Evolutionary conservation across 345 rosid genomes (phyloP).

Genomic region (Bruguiera gymnorhiza): DNA sequence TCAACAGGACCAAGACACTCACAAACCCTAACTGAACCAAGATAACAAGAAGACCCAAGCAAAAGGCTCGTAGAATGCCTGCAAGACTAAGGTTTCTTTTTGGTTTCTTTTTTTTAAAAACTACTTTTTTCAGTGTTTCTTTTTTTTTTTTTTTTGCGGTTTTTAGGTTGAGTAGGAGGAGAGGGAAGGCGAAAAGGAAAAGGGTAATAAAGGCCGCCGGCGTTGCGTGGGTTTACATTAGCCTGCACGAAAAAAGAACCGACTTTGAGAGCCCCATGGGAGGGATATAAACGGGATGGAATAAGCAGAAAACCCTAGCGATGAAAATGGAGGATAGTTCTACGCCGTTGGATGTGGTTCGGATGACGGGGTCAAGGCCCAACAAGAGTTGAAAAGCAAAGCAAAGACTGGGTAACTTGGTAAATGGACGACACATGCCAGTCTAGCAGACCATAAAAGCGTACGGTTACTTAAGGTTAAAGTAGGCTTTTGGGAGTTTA

Average conservation of each 20-base stretch:
- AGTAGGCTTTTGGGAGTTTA: too few relatives aligned
- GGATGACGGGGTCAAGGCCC: not conserved
- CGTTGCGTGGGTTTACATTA: slow-evolving; percentile 44
- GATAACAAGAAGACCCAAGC: slow-evolving; percentile 9
- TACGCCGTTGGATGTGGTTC: slow-evolving; percentile 30
- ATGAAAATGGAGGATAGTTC: slow-evolving; percentile 10
- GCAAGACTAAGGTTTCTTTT: not conserved
- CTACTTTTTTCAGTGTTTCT: slow-evolving; percentile 17
- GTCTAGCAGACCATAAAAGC: too few relatives aligned
- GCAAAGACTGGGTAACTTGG: too few relatives aligned
- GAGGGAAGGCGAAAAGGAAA: slow-evolving; percentile 30
- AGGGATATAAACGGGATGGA: slow-evolving; percentile 1
- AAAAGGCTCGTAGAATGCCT: slow-evolving; percentile 16
- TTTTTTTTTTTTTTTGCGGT: slow-evolving; percentile 11
- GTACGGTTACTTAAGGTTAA: too few relatives aligned
- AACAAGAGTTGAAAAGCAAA: not conserved
- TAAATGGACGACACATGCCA: too few relatives aligned
- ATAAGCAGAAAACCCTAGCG: slow-evolving; percentile 26
- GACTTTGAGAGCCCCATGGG: not conserved
- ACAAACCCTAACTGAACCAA: slow-evolving; percentile 27
- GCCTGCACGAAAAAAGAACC: slow-evolving; percentile 9
- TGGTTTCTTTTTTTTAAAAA: not conserved
- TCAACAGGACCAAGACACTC: not conserved
- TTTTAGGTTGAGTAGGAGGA: slow-evolving; percentile 44
- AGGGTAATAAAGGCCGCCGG: slow-evolving; percentile 50